Evolutionary conservation across 805 yeast species (phyloP).

Genomic region (Pichia deserticola): DNA sequence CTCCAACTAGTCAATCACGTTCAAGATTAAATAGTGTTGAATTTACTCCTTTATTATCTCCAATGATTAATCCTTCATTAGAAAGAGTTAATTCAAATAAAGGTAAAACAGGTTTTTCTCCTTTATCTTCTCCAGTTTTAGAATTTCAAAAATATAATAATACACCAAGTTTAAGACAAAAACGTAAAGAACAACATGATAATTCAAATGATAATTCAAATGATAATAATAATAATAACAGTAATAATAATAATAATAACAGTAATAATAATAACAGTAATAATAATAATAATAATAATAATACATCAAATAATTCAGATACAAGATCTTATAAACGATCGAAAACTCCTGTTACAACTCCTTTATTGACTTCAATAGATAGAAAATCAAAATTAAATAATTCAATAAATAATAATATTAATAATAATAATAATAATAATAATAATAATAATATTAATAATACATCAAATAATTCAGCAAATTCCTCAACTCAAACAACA

Average conservation of each 20-base stretch:
- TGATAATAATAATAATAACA: background rate
- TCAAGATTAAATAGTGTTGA: slow-evolving; percentile 1
- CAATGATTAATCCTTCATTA: slow-evolving; percentile 54
- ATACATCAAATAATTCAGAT: background rate
- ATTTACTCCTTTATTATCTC: slow-evolving; percentile 68
- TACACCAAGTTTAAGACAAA: slow-evolving; percentile 19
- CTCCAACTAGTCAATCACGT: background rate
- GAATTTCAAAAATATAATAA: slow-evolving; percentile 33
- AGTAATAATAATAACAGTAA: background rate
- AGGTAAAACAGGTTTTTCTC: slow-evolving; percentile 29
- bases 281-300: background rate
- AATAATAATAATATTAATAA: background rate
- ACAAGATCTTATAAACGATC: slow-evolving; percentile 23
- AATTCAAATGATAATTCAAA: slow-evolving; percentile 6
- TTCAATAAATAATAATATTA: background rate
- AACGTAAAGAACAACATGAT: slow-evolving; percentile 2
- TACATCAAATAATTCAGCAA: slow-evolving; percentile 13
- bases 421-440: background rate
- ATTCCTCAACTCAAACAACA: slow-evolving; percentile 2
- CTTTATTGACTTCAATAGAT: slow-evolving; percentile 29
- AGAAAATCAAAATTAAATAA: background rate
- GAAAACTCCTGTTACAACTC: slow-evolving; percentile 35
- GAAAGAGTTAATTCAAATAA: slow-evolving; percentile 23
- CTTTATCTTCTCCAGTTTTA: slow-evolving; percentile 65
- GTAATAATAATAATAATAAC: background rate